Conservation (phyloP, 768 basidiomycete genomes). For the Leccinum barrowsii region DNA sequence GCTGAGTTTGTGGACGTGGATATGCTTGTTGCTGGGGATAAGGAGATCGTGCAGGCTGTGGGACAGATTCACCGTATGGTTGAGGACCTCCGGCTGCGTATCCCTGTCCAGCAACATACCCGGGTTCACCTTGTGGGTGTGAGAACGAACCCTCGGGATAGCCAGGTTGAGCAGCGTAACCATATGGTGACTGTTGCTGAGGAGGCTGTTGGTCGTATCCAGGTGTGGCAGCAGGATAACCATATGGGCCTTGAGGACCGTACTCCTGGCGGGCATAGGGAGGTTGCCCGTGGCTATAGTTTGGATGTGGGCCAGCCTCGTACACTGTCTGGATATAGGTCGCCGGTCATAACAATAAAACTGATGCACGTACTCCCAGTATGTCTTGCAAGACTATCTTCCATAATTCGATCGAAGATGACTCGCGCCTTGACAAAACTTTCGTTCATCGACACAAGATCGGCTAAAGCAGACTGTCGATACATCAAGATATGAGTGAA, state of each 20-base stretch:
- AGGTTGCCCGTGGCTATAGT: conserved; percentile 25
- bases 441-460: conserved; percentile 92
- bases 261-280: conserved; percentile 32
- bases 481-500: background rate
- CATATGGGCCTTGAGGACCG: conserved; percentile 41
- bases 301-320: conserved; percentile 36
- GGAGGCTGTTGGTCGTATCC: conserved; percentile 44
- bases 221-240: conserved; percentile 36
- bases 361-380: conserved; percentile 46
- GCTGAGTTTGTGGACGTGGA: conserved; percentile 36
- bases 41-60: conserved; percentile 29
- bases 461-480: conserved; percentile 49
- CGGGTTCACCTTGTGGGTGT: conserved; percentile 25
- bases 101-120: conserved; percentile 23
- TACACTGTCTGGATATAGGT: conserved; percentile 42
- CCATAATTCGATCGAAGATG: conserved; percentile 93
- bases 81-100: conserved; percentile 18
- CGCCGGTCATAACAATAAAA: background rate
- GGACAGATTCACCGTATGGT: conserved; percentile 18
- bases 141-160: conserved; percentile 27
- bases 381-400: conserved; percentile 78
- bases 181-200: conserved; percentile 28
- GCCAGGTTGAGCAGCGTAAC: conserved; percentile 19
- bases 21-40: conserved; percentile 32
- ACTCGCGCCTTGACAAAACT: conserved; percentile 84